These are phyloP conservation scores for Penstemon newberryi DNA, from an alignment of 257 asterid species.

Conservation along the genomic window DNA sequence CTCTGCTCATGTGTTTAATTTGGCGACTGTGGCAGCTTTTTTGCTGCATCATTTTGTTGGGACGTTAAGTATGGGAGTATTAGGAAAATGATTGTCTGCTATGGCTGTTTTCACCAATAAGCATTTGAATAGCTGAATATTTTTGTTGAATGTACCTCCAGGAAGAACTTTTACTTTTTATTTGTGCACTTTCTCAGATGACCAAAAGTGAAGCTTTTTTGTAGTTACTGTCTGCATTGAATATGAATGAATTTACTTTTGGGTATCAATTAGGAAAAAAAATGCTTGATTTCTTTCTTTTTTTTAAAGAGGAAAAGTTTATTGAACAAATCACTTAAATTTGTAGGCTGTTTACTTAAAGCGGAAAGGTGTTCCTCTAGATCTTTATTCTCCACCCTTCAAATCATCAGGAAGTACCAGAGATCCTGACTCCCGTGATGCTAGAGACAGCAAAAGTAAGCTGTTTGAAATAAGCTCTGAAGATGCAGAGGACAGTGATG, in stretches of 20 bases:
- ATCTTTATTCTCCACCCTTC: constrained; percentile 50
- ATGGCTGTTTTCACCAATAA: constrained; percentile 21
- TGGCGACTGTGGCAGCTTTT: constrained; percentile 22
- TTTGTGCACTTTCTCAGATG: background rate
- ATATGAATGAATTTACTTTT: constrained; percentile 4
- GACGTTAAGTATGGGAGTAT: constrained; percentile 11
- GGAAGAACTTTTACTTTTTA: background rate
- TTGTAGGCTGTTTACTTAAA: constrained; percentile 88
- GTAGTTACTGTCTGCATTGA: constrained; percentile 12
- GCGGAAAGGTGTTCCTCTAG: constrained; percentile 54
- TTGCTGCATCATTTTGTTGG: constrained; percentile 4
- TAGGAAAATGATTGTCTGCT: constrained; percentile 12
- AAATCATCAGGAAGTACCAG: constrained; percentile 48
- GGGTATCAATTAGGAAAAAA: constrained; percentile 20
- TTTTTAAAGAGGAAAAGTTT: constrained; percentile 14
- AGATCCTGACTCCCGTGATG: constrained; percentile 53
- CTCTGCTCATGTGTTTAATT: constrained; percentile 12
- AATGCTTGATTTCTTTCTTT: constrained; percentile 15
- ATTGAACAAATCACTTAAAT: constrained; percentile 21
- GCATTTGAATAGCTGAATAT: constrained; percentile 13
- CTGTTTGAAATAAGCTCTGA: constrained; percentile 59
- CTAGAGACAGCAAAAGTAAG: constrained; percentile 56
- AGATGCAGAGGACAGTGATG: constrained; percentile 67
- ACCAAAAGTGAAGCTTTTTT: background rate
- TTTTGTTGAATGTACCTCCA: constrained; percentile 5